These are phyloP conservation scores for Yamadazyma tumulicola DNA, from an alignment of 805 yeast species.

Conservation along the genomic window DNA sequence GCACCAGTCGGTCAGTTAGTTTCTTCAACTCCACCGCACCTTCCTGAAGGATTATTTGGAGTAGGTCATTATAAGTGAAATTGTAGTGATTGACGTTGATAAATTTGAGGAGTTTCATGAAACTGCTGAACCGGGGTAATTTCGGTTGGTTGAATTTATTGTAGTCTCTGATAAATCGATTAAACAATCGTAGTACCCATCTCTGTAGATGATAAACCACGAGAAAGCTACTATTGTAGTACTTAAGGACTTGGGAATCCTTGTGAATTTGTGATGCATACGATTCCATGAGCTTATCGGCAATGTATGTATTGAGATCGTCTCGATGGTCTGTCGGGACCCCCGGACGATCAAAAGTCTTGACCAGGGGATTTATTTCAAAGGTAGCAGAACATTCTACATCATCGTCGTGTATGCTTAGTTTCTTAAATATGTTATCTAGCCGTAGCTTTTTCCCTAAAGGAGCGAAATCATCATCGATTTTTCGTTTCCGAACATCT, in stretches of 20 bases:
- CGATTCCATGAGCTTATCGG: slow-evolving; percentile 13
- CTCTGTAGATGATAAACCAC: slow-evolving; percentile 26
- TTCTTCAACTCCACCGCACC: slow-evolving; percentile 19
- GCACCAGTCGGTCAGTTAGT: slow-evolving; percentile 8
- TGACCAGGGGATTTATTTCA: slow-evolving; percentile 7
- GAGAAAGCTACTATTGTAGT: slow-evolving; percentile 24
- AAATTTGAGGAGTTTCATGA: slow-evolving; percentile 22
- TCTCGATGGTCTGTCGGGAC: slow-evolving; percentile 1
- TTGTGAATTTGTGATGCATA: slow-evolving; percentile 6
- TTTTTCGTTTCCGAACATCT: slow-evolving; percentile 5
- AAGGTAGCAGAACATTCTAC: background rate
- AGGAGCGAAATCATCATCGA: slow-evolving; percentile 9
- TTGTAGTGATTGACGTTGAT: slow-evolving; percentile 13
- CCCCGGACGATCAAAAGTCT: background rate
- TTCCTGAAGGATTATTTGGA: slow-evolving; percentile 24
- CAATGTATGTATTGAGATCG: slow-evolving; percentile 10
- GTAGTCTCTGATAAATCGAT: slow-evolving; percentile 28
- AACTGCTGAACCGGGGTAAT: slow-evolving; percentile 18
- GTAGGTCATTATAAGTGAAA: slow-evolving; percentile 21
- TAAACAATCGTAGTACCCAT: slow-evolving; percentile 37
- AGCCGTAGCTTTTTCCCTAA: slow-evolving; percentile 28
- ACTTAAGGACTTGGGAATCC: slow-evolving; percentile 17
- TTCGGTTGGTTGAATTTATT: slow-evolving; percentile 16
- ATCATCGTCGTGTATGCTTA: slow-evolving; percentile 18
- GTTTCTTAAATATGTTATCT: slow-evolving; percentile 24